Evolutionary conservation across 805 yeast species (phyloP).

Genomic region (Candida glaebosa): DNA sequence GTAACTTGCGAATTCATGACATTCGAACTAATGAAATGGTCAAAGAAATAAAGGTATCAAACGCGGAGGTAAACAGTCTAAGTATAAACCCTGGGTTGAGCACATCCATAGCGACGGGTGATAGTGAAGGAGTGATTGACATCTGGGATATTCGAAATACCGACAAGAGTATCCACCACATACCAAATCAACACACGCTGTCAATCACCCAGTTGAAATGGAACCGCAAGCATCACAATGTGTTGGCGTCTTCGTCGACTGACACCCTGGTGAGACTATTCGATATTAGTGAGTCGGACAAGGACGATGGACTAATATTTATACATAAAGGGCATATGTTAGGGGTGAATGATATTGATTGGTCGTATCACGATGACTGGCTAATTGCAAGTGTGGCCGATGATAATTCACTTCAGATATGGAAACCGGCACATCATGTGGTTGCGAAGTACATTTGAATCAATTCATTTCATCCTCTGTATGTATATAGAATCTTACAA

Average conservation of each 20-base stretch:
- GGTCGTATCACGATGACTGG: slow-evolving; percentile 75
- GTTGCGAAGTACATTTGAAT: slow-evolving; percentile 6
- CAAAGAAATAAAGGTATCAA: slow-evolving; percentile 9
- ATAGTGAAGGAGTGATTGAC: slow-evolving; percentile 50
- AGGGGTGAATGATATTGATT: slow-evolving; percentile 79
- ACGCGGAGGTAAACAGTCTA: slow-evolving; percentile 51
- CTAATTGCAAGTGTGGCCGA: slow-evolving; percentile 74
- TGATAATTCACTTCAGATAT: slow-evolving; percentile 83
- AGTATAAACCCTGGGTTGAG: slow-evolving; percentile 57
- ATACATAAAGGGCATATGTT: slow-evolving; percentile 83
- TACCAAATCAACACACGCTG: slow-evolving; percentile 43
- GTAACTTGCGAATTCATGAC: slow-evolving; percentile 50
- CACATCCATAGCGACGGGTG: slow-evolving; percentile 65
- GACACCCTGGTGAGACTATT: slow-evolving; percentile 62
- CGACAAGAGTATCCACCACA: slow-evolving; percentile 8
- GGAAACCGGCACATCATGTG: slow-evolving; percentile 56
- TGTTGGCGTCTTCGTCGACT: slow-evolving; percentile 64
- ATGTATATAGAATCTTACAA: neutral
- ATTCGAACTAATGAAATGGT: slow-evolving; percentile 29
- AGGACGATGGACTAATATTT: slow-evolving; percentile 42
- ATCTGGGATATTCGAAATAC: slow-evolving; percentile 63
- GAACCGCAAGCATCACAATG: slow-evolving; percentile 55
- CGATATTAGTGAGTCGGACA: slow-evolving; percentile 40
- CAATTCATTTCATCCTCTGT: neutral
- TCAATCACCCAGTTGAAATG: slow-evolving; percentile 67